phyloP scores from a whole-genome alignment of 2,329 filamentous ascomycete species.

The Fusarium stilboides region DNA sequence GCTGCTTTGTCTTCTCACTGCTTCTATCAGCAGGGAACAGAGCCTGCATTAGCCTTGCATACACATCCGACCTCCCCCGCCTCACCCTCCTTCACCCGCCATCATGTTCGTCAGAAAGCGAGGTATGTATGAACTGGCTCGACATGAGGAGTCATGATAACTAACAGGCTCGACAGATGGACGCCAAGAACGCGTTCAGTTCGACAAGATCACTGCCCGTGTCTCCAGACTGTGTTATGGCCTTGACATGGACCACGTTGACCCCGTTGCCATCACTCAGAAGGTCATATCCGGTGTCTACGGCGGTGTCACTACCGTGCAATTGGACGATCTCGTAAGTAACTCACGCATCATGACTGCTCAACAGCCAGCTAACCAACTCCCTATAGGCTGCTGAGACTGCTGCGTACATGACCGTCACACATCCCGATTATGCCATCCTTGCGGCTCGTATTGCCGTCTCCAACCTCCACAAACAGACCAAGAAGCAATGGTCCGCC shows the following conservation, averaged over 20 bases:
- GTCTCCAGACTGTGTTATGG: conserved; percentile 98
- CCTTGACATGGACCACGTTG: conserved; percentile 93
- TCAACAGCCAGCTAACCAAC: conserved; percentile 18
- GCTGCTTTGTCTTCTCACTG: conserved; percentile 45
- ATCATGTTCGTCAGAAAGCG: conserved; percentile 76
- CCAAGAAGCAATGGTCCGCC: conserved; percentile 99
- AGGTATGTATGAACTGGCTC: conserved; percentile 61
- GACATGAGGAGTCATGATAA: conserved; percentile 5
- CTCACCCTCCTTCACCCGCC: conserved; percentile 47
- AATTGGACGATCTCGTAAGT: conserved; percentile 95
- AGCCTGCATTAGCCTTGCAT: conserved; percentile 39
- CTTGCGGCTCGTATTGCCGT: conserved; percentile 98
- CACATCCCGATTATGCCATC: conserved; percentile 98
- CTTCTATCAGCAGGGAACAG: conserved; percentile 47
- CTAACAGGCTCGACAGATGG: conserved; percentile 77
- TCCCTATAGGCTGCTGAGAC: conserved; percentile 89
- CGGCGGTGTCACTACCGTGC: conserved; percentile 95
- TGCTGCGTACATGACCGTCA: conserved; percentile 99
- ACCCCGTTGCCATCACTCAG: conserved; percentile 97
- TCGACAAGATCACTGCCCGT: conserved; percentile 99
- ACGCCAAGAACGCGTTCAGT: conserved; percentile 99
- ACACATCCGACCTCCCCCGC: conserved; percentile 40
- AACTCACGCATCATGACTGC: not conserved
- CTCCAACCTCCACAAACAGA: conserved; percentile 99
- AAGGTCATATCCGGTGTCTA: conserved; percentile 99